phyloP scores from a whole-genome alignment of 2,329 filamentous ascomycete species.

The Claviceps paspali region DNA sequence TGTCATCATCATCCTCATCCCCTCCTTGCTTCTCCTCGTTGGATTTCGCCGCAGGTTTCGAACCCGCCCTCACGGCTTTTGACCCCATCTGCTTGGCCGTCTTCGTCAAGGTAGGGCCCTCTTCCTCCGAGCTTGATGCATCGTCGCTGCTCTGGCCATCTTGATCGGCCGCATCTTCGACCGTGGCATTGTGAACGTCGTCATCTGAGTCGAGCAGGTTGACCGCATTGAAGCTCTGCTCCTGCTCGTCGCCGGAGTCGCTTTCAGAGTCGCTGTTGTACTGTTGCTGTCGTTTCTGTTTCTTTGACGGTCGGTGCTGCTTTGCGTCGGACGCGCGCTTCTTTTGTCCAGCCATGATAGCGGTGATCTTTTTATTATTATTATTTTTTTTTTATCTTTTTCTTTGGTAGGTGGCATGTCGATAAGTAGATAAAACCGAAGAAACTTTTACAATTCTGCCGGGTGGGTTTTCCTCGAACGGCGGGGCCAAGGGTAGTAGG shows the following conservation, averaged over 20 bases:
- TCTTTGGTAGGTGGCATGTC: too few relatives aligned
- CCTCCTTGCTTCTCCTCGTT: slow-evolving; percentile 16
- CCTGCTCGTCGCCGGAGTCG: slow-evolving; percentile 18
- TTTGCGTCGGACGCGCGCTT: slow-evolving; percentile 18
- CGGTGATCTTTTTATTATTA: not conserved
- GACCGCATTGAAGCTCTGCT: slow-evolving; percentile 32
- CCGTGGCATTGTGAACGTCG: slow-evolving; percentile 36
- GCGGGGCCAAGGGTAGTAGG: slow-evolving; percentile 4
- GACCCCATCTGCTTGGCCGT: slow-evolving; percentile 12
- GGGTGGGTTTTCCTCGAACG: slow-evolving; percentile 6
- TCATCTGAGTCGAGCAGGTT: slow-evolving; percentile 43
- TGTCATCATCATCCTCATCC: slow-evolving; percentile 12
- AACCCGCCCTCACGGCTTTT: slow-evolving; percentile 9
- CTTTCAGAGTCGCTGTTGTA: slow-evolving; percentile 38
- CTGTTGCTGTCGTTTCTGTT: slow-evolving; percentile 30
- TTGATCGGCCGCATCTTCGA: slow-evolving; percentile 28
- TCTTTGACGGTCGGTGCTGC: slow-evolving; percentile 31
- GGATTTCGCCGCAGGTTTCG: slow-evolving; percentile 4
- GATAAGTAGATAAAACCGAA: too few relatives aligned
- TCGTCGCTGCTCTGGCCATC: slow-evolving; percentile 5
- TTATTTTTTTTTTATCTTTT: not conserved
- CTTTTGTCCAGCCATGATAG: slow-evolving; percentile 20
- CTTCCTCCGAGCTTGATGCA: slow-evolving; percentile 22
- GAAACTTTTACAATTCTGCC: slow-evolving; percentile 9
- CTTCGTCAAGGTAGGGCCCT: slow-evolving; percentile 9